These are phyloP conservation scores for Paraphoma sp. DNA, from an alignment of 2,329 filamentous ascomycete genomes.

Conservation along the genomic window DNA sequence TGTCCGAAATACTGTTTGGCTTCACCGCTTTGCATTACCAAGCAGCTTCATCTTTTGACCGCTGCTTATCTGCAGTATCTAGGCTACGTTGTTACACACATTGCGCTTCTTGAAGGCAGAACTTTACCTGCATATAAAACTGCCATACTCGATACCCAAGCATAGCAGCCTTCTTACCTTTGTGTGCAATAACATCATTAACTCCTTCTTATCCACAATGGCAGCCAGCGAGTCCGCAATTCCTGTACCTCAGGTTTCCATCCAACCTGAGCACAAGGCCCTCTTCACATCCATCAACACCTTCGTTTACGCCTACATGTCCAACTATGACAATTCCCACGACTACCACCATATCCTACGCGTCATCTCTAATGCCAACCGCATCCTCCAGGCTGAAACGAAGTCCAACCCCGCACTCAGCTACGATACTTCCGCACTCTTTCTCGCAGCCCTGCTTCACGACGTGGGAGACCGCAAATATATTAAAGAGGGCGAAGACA, in stretches of 20 bases:
- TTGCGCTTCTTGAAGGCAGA: background rate
- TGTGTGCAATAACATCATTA: too few relatives aligned
- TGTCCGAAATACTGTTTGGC: background rate
- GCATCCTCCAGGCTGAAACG: constrained; percentile 64
- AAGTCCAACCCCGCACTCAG: constrained; percentile 32
- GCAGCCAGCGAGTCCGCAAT: constrained; percentile 2
- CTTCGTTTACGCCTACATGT: constrained; percentile 47
- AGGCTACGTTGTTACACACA: background rate
- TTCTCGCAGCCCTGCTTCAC: constrained; percentile 71
- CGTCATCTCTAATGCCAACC: constrained; percentile 74
- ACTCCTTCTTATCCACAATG: constrained; percentile 16
- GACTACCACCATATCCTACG: constrained; percentile 85
- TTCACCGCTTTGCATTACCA: background rate
- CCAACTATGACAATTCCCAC: constrained; percentile 75
- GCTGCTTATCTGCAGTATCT: background rate
- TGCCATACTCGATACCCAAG: too few relatives aligned
- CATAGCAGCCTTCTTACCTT: too few relatives aligned
- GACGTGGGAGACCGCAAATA: constrained; percentile 92
- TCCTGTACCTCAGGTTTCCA: constrained; percentile 35
- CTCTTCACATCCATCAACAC: constrained; percentile 40
- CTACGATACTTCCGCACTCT: constrained; percentile 65
- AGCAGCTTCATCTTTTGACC: background rate
- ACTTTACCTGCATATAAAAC: too few relatives aligned
- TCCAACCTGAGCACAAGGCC: constrained; percentile 17
- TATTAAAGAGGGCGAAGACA: constrained; percentile 59